Base-by-base conservation (phyloP, 768 basidiomycete genomes). In the Boletus vermiculosoides region DNA sequence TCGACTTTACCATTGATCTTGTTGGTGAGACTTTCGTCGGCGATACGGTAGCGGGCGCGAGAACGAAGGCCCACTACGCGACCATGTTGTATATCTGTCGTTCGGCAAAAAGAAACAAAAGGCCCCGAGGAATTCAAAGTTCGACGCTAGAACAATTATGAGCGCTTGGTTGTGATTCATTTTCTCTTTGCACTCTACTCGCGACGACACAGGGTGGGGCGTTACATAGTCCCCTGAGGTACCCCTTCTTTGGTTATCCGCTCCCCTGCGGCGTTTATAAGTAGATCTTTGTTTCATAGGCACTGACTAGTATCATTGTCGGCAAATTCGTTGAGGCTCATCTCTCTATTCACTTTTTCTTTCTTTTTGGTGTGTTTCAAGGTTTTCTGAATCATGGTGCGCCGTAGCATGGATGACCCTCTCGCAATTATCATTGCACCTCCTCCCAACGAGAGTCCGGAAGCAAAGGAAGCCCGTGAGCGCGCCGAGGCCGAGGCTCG, bases 401-500 rank as follows among this genome's bases (percentile, higher is more conserved):
- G 71, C 53, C 57, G 69, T 9, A 64, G 65, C 64, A 78, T 82
- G 44, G 81, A 84, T 54, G 88, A 90, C 67, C 88, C 88, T 0
- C 74, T 90, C 23, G 74, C 85, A 5, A 64, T 74, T 50, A 80
- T 83, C 5, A 71, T 89, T 28, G 78, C 79, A n/a, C 87, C 88
- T 2, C 86, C 88, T 10, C 73, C 76, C 1, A 74, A 84, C 64
- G 90, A 92, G 64, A 82, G 86, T 0, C 73, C 77, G 1, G 80
- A 81, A 25, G 78, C 85, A 58, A 81, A 80, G 41, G 74, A 75
- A 37, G 71, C 72, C 18, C 78, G 90, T 34, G 82, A 88, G 64
- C 73, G 70, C 13, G 79, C 78, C 5, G 90, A 91, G 70, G 78
- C 78, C 0, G 81, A 85, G 55, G 90, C 87, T 0, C 79, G 81